A percentile compares a stretch with the other conserved stretches of the same genome.
These are phyloP conservation scores for Musa troglodytarum DNA, from an alignment of 176 grass and related monocot species.

Conservation along the genomic window DNA sequence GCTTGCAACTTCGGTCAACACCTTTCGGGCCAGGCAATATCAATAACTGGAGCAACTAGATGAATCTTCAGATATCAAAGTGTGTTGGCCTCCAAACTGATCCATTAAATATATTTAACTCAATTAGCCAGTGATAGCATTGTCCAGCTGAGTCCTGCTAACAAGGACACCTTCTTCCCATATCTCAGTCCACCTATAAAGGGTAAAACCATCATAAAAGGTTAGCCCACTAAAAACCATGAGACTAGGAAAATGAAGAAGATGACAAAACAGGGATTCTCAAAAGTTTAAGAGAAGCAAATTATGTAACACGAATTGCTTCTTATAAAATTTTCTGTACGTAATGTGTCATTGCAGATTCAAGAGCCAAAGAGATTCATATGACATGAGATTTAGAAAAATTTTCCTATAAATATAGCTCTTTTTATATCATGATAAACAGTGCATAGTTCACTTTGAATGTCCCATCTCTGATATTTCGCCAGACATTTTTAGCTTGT, in stretches of 20 bases:
- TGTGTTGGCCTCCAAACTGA: neutral
- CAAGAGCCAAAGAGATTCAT: no score
- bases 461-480: no score
- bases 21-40: neutral
- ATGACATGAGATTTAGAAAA: no score
- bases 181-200: slow-evolving; percentile 70
- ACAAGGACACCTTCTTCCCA: slow-evolving; percentile 68
- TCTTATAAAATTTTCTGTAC: neutral
- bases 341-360: no score
- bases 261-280: neutral
- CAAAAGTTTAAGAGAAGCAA: neutral
- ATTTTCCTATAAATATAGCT: no score
- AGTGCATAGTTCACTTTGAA: no score
- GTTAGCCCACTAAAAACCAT: neutral
- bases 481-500: no score
- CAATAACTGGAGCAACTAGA: neutral
- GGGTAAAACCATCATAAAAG: neutral
- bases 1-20: neutral
- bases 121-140: slow-evolving; percentile 18
- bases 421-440: no score
- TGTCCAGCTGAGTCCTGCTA: slow-evolving; percentile 32
- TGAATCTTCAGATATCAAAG: neutral
- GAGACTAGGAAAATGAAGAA: neutral
- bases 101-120: neutral
- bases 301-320: neutral